Conservation (phyloP, 495 filamentous ascomycete species). For the Poronia punctata region DNA sequence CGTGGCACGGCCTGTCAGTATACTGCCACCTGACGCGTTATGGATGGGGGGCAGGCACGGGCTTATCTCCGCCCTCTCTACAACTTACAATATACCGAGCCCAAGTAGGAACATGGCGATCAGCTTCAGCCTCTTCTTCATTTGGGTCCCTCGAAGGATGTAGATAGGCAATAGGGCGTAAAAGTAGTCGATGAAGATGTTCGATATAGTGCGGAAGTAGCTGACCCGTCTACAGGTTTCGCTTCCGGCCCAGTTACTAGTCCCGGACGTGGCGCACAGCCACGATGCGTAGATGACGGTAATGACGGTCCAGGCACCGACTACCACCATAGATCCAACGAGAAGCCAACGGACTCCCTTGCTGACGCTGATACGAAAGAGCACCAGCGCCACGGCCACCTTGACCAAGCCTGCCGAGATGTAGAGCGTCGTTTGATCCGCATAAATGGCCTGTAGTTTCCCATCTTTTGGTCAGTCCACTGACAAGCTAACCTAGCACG, state of each 20-base stretch:
- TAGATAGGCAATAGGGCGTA: conserved; percentile 20
- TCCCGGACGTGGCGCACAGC: conserved; percentile 19
- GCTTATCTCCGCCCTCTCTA: too few species aligned
- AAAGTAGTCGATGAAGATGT: conserved; percentile 27
- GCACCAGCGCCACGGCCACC: conserved; percentile 22
- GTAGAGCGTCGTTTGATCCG: conserved; percentile 21
- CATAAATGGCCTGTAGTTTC: conserved; percentile 16
- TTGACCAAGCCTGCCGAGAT: conserved; percentile 24
- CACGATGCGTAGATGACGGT: conserved; percentile 23
- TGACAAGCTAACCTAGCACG: too few species aligned
- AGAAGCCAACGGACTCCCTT: conserved; percentile 16
- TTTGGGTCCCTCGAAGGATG: conserved; percentile 16
- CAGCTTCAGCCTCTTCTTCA: conserved; percentile 16
- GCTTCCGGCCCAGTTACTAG: conserved; percentile 23
- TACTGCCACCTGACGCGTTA: background rate
- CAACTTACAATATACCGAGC: conserved; percentile 20
- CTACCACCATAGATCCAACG: conserved; percentile 18
- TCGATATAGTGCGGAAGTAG: conserved; percentile 24
- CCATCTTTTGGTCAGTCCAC: conserved; percentile 1
- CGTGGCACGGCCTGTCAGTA: background rate
- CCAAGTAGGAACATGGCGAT: conserved; percentile 19
- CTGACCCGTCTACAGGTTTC: conserved; percentile 16
- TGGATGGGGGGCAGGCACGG: background rate
- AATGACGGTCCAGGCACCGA: conserved; percentile 21
- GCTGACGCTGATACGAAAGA: conserved; percentile 18